Evolutionary conservation across 495 filamentous ascomycete species (phyloP).

Genomic region (Niebla homalea): DNA sequence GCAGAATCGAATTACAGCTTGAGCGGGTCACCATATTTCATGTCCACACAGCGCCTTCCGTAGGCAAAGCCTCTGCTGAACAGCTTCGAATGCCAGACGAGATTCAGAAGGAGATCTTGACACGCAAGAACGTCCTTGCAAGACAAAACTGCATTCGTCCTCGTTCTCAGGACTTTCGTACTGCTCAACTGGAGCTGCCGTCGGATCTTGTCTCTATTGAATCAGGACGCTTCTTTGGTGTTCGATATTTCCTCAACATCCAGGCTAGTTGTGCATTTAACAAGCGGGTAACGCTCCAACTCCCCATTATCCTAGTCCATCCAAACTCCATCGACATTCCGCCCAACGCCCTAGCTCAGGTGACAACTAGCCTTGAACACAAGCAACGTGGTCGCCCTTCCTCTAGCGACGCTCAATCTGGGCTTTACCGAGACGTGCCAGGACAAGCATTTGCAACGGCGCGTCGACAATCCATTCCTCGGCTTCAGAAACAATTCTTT

Average conservation of each 20-base stretch:
- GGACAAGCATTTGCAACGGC: slow-evolving; percentile 19
- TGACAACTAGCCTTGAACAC: slow-evolving; percentile 41
- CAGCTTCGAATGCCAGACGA: slow-evolving; percentile 38
- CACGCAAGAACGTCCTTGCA: slow-evolving; percentile 27
- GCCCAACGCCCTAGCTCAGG: slow-evolving; percentile 43
- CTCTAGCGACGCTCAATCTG: slow-evolving; percentile 1
- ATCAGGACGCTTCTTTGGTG: slow-evolving; percentile 35
- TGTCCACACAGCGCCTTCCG: slow-evolving; percentile 32
- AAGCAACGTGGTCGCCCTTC: slow-evolving; percentile 21
- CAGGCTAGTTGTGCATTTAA: slow-evolving; percentile 28
- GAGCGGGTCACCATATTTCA: slow-evolving; percentile 19
- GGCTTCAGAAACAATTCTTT: slow-evolving; percentile 6
- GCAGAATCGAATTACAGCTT: slow-evolving; percentile 34
- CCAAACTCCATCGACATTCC: slow-evolving; percentile 50
- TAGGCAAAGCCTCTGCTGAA: slow-evolving; percentile 31
- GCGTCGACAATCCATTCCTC: slow-evolving; percentile 11
- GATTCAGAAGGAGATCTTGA: slow-evolving; percentile 30
- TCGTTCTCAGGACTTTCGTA: slow-evolving; percentile 33
- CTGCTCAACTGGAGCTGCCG: slow-evolving; percentile 39
- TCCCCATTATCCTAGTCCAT: slow-evolving; percentile 42
- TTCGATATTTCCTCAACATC: slow-evolving; percentile 41
- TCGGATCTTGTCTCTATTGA: slow-evolving; percentile 35
- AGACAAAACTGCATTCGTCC: slow-evolving; percentile 34
- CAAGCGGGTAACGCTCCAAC: slow-evolving; percentile 36
- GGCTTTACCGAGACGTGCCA: slow-evolving; percentile 12